These are phyloP conservation scores for Myxozyma mucilagina DNA, from an alignment of 805 yeast species.

Conservation along the genomic window DNA sequence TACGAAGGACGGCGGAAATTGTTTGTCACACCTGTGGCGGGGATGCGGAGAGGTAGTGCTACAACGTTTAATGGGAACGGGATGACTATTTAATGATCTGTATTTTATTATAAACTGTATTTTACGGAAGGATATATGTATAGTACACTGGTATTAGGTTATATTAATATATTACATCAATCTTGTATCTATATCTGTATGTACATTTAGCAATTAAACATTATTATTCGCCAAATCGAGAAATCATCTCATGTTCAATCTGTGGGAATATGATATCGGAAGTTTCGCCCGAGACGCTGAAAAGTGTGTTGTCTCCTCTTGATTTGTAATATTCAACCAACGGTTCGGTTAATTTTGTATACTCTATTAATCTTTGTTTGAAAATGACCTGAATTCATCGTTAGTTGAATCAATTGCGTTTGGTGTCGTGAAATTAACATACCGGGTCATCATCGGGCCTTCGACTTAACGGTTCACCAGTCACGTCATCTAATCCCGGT, in stretches of 20 bases:
- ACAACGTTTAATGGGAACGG: not conserved
- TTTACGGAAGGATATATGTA: not conserved
- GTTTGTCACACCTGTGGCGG: conserved; percentile 21
- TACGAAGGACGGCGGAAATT: conserved; percentile 23
- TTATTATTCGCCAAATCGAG: conserved; percentile 35
- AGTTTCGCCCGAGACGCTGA: conserved; percentile 68
- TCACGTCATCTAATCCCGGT: conserved; percentile 79
- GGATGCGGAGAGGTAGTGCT: not conserved
- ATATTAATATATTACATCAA: not conserved
- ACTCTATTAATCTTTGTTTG: conserved; percentile 62
- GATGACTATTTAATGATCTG: not conserved
- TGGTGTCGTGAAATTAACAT: conserved; percentile 2
- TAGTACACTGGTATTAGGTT: not conserved
- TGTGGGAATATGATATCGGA: conserved; percentile 84
- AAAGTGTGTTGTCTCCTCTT: conserved; percentile 50
- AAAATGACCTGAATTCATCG: conserved; percentile 51
- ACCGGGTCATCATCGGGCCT: conserved; percentile 77
- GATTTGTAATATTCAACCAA: conserved; percentile 60
- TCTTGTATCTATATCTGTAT: not conserved
- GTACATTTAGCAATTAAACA: not conserved
- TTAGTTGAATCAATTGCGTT: not conserved
- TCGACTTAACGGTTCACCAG: conserved; percentile 82
- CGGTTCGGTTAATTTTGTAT: conserved; percentile 60
- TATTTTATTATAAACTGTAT: not conserved
- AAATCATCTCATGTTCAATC: conserved; percentile 47